These are phyloP conservation scores for Microthlaspi erraticum DNA, from an alignment of 345 rosid genomes.

Conservation along the genomic window DNA sequence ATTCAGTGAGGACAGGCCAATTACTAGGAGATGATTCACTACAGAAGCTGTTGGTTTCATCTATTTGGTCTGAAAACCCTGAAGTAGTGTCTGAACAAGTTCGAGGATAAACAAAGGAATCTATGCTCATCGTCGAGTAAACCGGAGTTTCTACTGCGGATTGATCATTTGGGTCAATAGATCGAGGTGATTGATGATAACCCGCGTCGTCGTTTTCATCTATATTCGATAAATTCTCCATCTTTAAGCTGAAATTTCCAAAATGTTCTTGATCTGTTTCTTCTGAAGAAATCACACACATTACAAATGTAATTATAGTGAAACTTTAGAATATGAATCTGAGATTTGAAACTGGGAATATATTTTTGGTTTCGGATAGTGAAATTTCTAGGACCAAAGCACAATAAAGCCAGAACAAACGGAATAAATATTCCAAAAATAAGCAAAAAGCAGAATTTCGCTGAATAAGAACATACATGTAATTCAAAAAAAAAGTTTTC, in stretches of 20 bases:
- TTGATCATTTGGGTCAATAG: constrained; percentile 57
- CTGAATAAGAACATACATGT: constrained; percentile 32
- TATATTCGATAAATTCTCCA: constrained; percentile 53
- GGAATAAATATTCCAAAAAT: constrained; percentile 15
- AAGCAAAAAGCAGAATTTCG: constrained; percentile 33
- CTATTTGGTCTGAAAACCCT: constrained; percentile 70
- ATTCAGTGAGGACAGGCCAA: constrained; percentile 55
- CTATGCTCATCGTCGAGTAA: constrained; percentile 63
- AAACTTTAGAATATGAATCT: constrained; percentile 35
- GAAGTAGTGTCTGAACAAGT: constrained; percentile 78
- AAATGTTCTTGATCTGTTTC: constrained; percentile 28
- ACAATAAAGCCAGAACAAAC: constrained; percentile 29
- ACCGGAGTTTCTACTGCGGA: constrained; percentile 64
- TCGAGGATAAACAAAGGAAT: constrained; percentile 62
- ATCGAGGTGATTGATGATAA: constrained; percentile 61
- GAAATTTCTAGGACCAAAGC: constrained; percentile 32
- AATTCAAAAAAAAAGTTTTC: constrained; percentile 17
- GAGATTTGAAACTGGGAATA: constrained; percentile 33
- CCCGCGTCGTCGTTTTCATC: constrained; percentile 61
- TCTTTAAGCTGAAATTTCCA: constrained; percentile 27
- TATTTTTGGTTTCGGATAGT: constrained; percentile 35
- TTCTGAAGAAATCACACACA: constrained; percentile 16
- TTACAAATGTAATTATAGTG: constrained; percentile 12
- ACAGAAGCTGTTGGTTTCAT: constrained; percentile 61
- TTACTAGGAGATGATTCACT: constrained; percentile 73